Evolutionary conservation across 2,329 filamentous ascomycete species (phyloP).

Genomic region (Colletotrichum siamense): DNA sequence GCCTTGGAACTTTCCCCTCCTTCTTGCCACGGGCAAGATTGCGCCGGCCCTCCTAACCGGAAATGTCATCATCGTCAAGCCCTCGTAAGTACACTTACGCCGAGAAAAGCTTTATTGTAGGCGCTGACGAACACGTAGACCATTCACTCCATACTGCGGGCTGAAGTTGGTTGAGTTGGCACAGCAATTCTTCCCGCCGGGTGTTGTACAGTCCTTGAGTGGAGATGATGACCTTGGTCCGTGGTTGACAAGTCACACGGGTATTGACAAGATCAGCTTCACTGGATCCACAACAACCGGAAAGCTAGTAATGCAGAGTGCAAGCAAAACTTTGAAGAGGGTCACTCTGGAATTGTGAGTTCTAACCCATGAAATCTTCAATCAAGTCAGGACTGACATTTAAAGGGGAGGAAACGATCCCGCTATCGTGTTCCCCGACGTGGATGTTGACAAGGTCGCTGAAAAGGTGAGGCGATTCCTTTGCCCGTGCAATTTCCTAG

Average conservation of each 20-base stretch:
- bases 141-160: constrained; percentile 61
- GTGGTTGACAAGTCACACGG: constrained; percentile 40
- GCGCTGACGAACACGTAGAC: constrained; percentile 23
- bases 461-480: neutral
- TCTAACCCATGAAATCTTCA: rapidly evolving
- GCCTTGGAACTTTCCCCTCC: constrained; percentile 64
- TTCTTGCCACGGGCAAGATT: constrained; percentile 58
- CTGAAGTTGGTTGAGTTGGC: constrained; percentile 68
- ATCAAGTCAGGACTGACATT: neutral
- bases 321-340: neutral
- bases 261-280: neutral
- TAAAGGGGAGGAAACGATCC: neutral
- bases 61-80: constrained; percentile 61
- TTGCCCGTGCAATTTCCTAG: neutral
- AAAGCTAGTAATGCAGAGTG: neutral
- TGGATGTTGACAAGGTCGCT: neutral
- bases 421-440: neutral
- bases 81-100: constrained; percentile 38
- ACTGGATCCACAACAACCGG: neutral
- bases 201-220: constrained; percentile 66
- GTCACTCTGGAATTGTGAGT: neutral
- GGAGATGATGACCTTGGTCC: constrained; percentile 67
- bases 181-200: constrained; percentile 62
- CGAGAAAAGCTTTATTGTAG: neutral
- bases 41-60: constrained; percentile 62